Base-by-base conservation (phyloP, 2,329 filamentous ascomycete genomes). In the Alternaria triticina region DNA sequence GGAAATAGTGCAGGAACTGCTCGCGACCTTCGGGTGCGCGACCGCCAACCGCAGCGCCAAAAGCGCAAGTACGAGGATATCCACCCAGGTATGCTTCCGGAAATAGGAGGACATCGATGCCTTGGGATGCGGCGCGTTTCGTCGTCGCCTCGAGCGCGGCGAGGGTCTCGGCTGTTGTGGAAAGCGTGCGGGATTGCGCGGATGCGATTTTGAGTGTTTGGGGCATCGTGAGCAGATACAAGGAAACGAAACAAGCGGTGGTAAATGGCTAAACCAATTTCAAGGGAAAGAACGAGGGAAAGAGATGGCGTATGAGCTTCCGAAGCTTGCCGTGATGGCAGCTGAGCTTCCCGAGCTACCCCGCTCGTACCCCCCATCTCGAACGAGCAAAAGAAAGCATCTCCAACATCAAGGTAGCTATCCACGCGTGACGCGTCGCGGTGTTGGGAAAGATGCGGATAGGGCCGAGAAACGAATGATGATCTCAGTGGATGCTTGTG, bases 51-150 rank as follows among this genome's bases (percentile, higher is more conserved):
- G 87, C 85, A 50, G 89, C 89, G 5, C 94, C 94, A 74, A 97
- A 97, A 54, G 84, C 83, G 66, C 90, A 90, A 17, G 91, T 93
- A 11, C 94, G 90, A 17, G 95, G 95, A 77, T 97, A 97, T 1
- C 94, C 95, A 50, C 95, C 95, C 2, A 97, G 86, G 76, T 93
- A 97, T 22, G 94, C 94, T 83, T 98, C 94, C 0, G 95, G 95
- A 65, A 97, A 94, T 56, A 97, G 88, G 27, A 97, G 85, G 54
- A 97, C 85, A 77, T 96, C 83, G 15, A 88, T 83, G 51, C 82
- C 83, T 45, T 83, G 79, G 12, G 77, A 85, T 4, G 89, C 87
- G n/a, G 94, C 94, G 36, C 84, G 81, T 23, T 81, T 82, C 33
- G 91, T 89, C 13, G 91, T 88, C 11, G 78, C 70, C 72, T 89